A percentile compares a stretch with the other conserved stretches of the same genome.
Evolutionary conservation across 2,329 filamentous ascomycete species (phyloP).

Genomic region (Zasmidium citrigriseum): DNA sequence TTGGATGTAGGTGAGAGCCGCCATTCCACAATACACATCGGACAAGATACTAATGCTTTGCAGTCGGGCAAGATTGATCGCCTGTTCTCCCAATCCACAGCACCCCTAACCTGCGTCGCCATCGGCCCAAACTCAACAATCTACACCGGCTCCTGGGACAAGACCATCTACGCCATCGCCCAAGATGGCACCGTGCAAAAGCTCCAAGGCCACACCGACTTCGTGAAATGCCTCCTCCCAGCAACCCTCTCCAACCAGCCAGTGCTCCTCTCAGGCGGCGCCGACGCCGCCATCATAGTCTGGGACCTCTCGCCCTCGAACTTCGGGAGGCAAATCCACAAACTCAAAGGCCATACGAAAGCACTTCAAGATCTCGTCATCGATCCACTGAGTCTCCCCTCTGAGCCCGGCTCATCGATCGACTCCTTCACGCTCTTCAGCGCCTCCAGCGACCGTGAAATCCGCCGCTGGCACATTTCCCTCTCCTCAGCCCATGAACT

Average conservation of each 20-base stretch:
- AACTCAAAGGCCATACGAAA: constrained; percentile 74
- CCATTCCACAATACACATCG: not conserved
- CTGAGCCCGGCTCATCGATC: constrained; percentile 24
- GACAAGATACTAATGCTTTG: constrained; percentile 2
- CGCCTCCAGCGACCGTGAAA: constrained; percentile 64
- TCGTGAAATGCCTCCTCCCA: constrained; percentile 79
- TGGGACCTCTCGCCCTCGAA: constrained; percentile 74
- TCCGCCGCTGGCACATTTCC: constrained; percentile 73
- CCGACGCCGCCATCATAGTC: constrained; percentile 60
- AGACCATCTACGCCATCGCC: constrained; percentile 76
- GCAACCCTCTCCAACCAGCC: constrained; percentile 62
- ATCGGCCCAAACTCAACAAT: constrained; percentile 59
- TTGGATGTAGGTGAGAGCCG: constrained; percentile 67
- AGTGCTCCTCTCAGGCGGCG: constrained; percentile 48
- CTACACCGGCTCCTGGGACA: constrained; percentile 94
- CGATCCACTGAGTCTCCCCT: constrained; percentile 62
- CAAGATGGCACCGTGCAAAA: constrained; percentile 5
- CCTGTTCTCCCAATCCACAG: constrained; percentile 70
- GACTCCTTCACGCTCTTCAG: constrained; percentile 65
- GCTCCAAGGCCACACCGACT: constrained; percentile 73
- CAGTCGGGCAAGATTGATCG: constrained; percentile 49
- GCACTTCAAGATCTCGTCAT: constrained; percentile 78
- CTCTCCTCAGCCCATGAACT: constrained; percentile 57
- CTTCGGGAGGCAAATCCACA: constrained; percentile 71
- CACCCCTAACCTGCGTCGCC: constrained; percentile 77